phyloP scores from a whole-genome alignment of 2,329 filamentous ascomycete genomes.

The Diaporthe sp. region DNA sequence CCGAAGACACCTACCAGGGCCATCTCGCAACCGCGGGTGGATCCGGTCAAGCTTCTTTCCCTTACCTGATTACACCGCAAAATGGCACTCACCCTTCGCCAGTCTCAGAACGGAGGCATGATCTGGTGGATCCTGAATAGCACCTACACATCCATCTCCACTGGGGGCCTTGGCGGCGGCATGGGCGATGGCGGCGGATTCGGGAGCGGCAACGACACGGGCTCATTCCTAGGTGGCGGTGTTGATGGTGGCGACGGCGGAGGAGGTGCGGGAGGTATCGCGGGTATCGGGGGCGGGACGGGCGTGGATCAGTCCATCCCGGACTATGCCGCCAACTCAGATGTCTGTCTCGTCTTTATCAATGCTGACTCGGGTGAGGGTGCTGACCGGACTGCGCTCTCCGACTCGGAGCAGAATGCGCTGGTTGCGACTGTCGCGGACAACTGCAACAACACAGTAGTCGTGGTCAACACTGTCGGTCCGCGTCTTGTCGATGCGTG shows the following conservation, averaged over 20 bases:
- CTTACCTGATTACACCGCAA: constrained; percentile 65
- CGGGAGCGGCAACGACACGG: neutral
- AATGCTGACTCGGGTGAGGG: constrained; percentile 72
- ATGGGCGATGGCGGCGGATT: neutral
- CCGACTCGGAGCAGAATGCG: constrained; percentile 52
- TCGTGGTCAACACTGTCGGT: constrained; percentile 73
- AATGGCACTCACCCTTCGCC: constrained; percentile 59
- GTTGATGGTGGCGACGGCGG: neutral
- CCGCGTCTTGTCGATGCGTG: constrained; percentile 68
- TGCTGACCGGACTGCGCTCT: constrained; percentile 37
- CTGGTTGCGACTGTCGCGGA: constrained; percentile 69
- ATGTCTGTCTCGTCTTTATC: constrained; percentile 68
- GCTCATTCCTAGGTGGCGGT: constrained; percentile 7
- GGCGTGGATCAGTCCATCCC: constrained; percentile 29
- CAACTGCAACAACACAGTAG: constrained; percentile 74
- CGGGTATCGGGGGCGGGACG: constrained; percentile 22
- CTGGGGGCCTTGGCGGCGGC: constrained; percentile 19
- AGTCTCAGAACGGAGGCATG: constrained; percentile 49
- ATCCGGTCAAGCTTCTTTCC: constrained; percentile 59
- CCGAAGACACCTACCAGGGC: constrained; percentile 32
- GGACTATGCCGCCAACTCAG: constrained; percentile 36
- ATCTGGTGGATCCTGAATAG: constrained; percentile 59
- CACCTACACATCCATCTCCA: constrained; percentile 31
- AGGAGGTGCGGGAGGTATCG: constrained; percentile 2
- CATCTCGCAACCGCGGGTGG: constrained; percentile 65